These are phyloP conservation scores for Metschnikowia dekortorum DNA, from an alignment of 805 yeast genomes.

Conservation along the genomic window DNA sequence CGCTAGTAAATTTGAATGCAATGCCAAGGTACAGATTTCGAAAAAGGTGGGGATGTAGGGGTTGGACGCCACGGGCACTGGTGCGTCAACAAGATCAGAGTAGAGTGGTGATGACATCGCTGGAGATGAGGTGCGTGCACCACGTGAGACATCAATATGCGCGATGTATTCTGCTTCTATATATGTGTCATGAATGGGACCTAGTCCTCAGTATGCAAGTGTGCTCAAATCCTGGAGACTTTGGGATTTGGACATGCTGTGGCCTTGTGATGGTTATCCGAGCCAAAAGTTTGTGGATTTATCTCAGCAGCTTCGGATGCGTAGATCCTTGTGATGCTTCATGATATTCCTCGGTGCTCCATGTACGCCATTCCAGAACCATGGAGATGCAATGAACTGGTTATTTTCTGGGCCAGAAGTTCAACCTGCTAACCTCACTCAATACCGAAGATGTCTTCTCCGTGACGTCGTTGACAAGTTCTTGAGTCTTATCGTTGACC, in stretches of 20 bases:
- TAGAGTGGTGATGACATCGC: neutral
- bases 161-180: constrained; percentile 2
- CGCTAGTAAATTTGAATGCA: neutral
- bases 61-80: neutral
- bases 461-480: constrained; percentile 14
- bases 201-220: constrained; percentile 1
- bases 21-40: neutral
- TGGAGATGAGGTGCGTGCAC: constrained; percentile 4
- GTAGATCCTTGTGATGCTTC: neutral
- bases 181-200: neutral
- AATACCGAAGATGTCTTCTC: constrained; percentile 16
- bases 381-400: neutral
- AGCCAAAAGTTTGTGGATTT: neutral
- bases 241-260: neutral
- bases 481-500: constrained; percentile 20
- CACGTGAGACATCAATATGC: constrained; percentile 2
- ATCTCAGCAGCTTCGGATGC: neutral
- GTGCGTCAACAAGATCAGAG: neutral
- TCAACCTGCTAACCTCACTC: constrained; percentile 18
- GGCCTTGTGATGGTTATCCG: neutral
- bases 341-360: neutral
- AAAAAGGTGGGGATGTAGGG: neutral
- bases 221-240: neutral
- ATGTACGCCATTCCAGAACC: neutral
- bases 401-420: constrained; percentile 13